Conservation (phyloP, 768 basidiomycete genomes). For the Saitozyma podzolica region DNA sequence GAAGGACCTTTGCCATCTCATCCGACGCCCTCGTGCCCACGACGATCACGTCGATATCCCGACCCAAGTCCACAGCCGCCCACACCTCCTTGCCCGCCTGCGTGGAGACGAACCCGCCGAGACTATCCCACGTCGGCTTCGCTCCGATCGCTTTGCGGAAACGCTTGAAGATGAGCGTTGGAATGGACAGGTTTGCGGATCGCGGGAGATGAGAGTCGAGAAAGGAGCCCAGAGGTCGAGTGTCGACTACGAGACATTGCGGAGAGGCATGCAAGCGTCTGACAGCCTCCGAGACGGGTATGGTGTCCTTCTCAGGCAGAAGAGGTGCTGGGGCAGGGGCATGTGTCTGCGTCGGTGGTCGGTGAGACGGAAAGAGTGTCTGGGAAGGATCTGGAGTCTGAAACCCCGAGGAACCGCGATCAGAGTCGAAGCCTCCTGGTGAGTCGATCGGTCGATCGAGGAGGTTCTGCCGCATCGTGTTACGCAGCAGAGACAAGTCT, state of each 20-base stretch:
- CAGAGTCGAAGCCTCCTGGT: conserved; percentile 2
- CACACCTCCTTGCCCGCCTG: conserved; percentile 70
- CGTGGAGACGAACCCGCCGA: conserved; percentile 80
- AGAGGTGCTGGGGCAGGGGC: conserved; percentile 3
- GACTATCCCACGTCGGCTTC: conserved; percentile 58
- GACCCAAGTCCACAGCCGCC: conserved; percentile 76
- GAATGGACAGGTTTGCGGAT: conserved; percentile 82
- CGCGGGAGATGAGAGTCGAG: conserved; percentile 65
- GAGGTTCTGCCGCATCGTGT: conserved; percentile 32
- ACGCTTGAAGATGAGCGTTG: conserved; percentile 85
- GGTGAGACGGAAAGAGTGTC: neutral
- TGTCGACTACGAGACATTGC: conserved; percentile 68
- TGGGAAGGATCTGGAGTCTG: neutral
- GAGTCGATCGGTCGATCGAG: conserved; percentile 30
- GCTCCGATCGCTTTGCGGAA: conserved; percentile 62
- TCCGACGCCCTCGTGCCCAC: conserved; percentile 23
- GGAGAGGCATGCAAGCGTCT: conserved; percentile 58
- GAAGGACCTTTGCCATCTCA: conserved; percentile 24
- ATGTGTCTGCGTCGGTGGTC: neutral
- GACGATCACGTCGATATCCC: conserved; percentile 25
- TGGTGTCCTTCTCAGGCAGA: conserved; percentile 5
- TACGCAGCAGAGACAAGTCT: conserved; percentile 30
- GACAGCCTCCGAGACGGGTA: conserved; percentile 13
- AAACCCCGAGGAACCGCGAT: neutral
- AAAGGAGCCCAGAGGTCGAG: conserved; percentile 69